phyloP scores from a whole-genome alignment of 768 basidiomycete species.

The Omphalotus guepiniiformis region DNA sequence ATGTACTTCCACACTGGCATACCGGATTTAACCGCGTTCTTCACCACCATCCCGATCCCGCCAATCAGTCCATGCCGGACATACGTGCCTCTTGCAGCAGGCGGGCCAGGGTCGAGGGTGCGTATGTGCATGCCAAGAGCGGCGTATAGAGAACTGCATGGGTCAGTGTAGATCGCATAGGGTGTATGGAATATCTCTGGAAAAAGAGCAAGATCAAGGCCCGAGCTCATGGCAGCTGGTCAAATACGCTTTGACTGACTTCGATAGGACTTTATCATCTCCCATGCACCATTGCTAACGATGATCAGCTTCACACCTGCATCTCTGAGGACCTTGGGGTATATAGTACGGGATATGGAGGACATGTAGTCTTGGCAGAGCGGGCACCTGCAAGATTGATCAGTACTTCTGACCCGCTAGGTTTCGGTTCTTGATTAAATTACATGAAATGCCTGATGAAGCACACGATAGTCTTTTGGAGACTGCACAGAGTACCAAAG shows the following conservation, averaged over 20 bases:
- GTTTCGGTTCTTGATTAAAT: not conserved
- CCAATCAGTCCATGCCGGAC: conserved; percentile 47
- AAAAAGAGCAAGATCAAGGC: not conserved
- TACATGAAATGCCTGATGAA: conserved; percentile 68
- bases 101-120: conserved; percentile 23
- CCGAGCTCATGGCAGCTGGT: not conserved
- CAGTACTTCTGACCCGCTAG: not conserved
- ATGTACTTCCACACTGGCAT: conserved; percentile 60
- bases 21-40: conserved; percentile 47
- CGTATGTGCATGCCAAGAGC: conserved; percentile 52
- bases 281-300: conserved; percentile 61
- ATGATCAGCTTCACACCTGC: conserved; percentile 54
- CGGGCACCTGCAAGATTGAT: conserved; percentile 34
- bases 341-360: conserved; percentile 47
- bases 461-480: conserved; percentile 57
- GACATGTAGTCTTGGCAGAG: conserved; percentile 70
- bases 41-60: conserved; percentile 53
- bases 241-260: conserved; percentile 15
- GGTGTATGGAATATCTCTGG: conserved; percentile 58
- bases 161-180: conserved; percentile 64
- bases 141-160: conserved; percentile 48
- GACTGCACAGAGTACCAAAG: not conserved
- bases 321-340: conserved; percentile 41
- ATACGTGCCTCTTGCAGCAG: conserved; percentile 20
- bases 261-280: conserved; percentile 60